Evolutionary conservation across 2,329 filamentous ascomycete genomes (phyloP), one percentile per base, ranked within the genome.

Genomic region (Botrytis elliptica): DNA sequence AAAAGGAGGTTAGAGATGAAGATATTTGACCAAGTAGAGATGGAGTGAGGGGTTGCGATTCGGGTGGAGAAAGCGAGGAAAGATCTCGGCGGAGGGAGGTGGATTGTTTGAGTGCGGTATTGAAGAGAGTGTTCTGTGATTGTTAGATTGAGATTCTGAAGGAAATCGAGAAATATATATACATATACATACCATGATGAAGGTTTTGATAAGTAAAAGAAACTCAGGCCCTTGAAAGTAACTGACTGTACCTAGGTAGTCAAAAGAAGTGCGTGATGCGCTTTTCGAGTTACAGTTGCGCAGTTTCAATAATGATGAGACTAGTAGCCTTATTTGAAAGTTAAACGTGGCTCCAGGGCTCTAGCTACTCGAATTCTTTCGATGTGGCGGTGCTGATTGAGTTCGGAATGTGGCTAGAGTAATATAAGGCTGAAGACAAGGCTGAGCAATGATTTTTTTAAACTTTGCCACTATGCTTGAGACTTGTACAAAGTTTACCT

Each of bases 41-140:
- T 65, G 88, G 86, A 59, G 90, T 86, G 70, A 88, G 86, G 44
- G 85, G 82, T 4, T 86, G 85, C 14, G 86, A 70, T 63, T 65
- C 67, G 20, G 67, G 85, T 75, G 90, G 86, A 73, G 91, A 87
- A 79, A 95, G 91, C 65, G 87, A 86, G 78, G 92, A 89, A 76
- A 97, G 89, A 80, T 96, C 93, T 81, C 88, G 89, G 79, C 92
- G 91, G 78, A 97, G 89, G 63, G 92, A 89, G 78, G 92, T 93
- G 77, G 91, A 94, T 84, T 97, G 93, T 84, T 94, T 93, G 71
- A 96, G 86, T 71, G 93, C 93, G 73, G 92, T 92, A 82, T 97
- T 97, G 85, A 95, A 97, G 69, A 94, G 87, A 63, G 92, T 91
- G 80, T 95, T 95, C 93, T 94, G 75, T 64, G 9, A 14, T 42